These are phyloP conservation scores for Psidium guajava DNA, from an alignment of 345 rosid genomes.

Conservation along the genomic window DNA sequence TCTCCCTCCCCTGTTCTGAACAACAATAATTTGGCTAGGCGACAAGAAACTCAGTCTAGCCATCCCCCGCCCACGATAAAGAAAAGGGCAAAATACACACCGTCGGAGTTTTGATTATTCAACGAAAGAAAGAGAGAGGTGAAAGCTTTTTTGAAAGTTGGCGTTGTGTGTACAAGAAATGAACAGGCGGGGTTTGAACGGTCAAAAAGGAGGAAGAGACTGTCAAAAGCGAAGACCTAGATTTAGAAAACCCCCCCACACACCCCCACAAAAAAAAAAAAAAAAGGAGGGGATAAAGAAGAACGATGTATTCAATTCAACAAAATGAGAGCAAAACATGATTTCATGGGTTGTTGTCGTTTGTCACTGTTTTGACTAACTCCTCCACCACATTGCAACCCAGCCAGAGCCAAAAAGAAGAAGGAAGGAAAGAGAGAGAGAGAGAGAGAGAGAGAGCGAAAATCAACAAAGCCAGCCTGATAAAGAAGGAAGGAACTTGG, in stretches of 20 bases:
- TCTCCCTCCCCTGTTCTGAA: background rate
- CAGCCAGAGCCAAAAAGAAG: background rate
- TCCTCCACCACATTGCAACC: background rate
- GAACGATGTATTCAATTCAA: background rate
- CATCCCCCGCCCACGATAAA: background rate
- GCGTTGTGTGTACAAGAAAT: background rate
- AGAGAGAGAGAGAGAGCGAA: background rate
- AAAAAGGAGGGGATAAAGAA: background rate
- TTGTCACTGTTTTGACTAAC: slow-evolving; percentile 11
- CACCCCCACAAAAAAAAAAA: too few species aligned
- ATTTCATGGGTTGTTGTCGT: slow-evolving; percentile 22
- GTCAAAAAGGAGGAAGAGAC: slow-evolving; percentile 38
- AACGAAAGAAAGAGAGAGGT: background rate
- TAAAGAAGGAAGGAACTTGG: background rate
- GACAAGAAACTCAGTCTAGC: background rate
- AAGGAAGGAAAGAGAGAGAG: background rate
- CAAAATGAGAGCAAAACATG: background rate
- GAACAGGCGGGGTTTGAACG: slow-evolving; percentile 28
- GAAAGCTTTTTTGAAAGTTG: background rate
- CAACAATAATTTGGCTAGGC: background rate
- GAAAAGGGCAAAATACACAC: background rate
- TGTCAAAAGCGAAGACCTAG: slow-evolving; percentile 2
- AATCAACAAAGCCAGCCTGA: background rate
- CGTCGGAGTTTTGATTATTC: background rate
- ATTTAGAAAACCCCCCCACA: background rate